Evolutionary conservation across 495 filamentous ascomycete species (phyloP), one percentile per base, ranked within the genome.

Genomic region (Aspergillus hancockii): DNA sequence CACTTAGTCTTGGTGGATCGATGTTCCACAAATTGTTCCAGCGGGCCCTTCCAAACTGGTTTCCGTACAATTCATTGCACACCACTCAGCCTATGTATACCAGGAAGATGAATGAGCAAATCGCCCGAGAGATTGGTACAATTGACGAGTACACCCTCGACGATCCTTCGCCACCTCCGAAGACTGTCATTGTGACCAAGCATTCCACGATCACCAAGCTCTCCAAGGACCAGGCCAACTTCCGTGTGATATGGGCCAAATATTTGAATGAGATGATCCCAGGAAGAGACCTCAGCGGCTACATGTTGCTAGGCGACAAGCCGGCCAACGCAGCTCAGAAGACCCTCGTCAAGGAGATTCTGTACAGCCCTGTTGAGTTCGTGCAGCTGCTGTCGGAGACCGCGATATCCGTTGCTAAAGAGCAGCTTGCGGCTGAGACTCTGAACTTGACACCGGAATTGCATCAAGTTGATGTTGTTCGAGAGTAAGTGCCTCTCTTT

Each of bases 61-160:
- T 68, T 56, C 63, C 64, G 0, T 71, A 68, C 40, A 63, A 72
- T 54, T 70, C 67, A 3, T 47, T 72, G 36, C 63, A 63, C 51
- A 49, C 59, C 46, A 63, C 62, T 45, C 69, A 73, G 52, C 70
- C 69, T 4, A 63, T 68, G 46, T 71, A 64, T 55, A 73, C 70
- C 16, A 47, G 51, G 21, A 59, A 64, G 21, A 63, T 55, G 53
- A 73, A 72, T 51, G 55, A 55, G 47, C 43, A 64, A 25, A 63
- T 72, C 31, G 58, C 70, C 21, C 51, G 50, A 18, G 49, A 67
- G 32, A 54, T 67, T 12, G 58, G 60, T 8, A 64, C 60, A 18
- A 51, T 63, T 18, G 28, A 67, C 21, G 50, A 53, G 38, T 68
- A 61, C 54, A 68, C 52, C 8, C 13, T 45, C 2, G 31, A 32